phyloP scores from a whole-genome alignment of 768 basidiomycete genomes.

The Galerina marginata region DNA sequence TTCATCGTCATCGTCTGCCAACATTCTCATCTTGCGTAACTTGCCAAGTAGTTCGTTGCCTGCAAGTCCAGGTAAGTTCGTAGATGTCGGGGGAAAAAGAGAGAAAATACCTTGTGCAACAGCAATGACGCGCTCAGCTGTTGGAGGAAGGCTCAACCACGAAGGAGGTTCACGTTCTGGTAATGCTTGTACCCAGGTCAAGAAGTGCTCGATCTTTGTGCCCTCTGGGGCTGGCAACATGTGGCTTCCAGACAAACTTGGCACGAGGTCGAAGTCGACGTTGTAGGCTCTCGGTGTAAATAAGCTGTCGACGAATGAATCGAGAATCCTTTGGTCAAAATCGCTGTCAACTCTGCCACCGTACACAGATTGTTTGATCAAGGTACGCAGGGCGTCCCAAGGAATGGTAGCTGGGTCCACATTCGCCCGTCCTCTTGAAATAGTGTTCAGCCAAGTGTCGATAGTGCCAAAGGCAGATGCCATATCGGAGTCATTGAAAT shows the following conservation, averaged over 20 bases:
- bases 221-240: constrained; percentile 84
- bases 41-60: constrained; percentile 85
- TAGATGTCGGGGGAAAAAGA: neutral
- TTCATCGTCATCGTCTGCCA: constrained; percentile 90
- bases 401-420: constrained; percentile 92
- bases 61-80: constrained; percentile 33
- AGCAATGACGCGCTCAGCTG: constrained; percentile 92
- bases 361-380: constrained; percentile 96
- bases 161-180: constrained; percentile 94
- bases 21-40: constrained; percentile 90
- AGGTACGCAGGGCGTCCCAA: constrained; percentile 92
- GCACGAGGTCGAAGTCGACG: constrained; percentile 89
- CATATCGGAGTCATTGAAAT: constrained; percentile 99
- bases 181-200: constrained; percentile 85
- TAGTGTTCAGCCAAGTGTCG: constrained; percentile 82
- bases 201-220: constrained; percentile 89
- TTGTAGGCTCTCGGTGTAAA: constrained; percentile 92
- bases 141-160: constrained; percentile 92
- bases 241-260: constrained; percentile 58
- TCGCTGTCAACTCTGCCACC: constrained; percentile 94
- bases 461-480: constrained; percentile 91
- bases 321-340: constrained; percentile 91
- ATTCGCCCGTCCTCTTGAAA: constrained; percentile 89
- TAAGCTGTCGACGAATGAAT: constrained; percentile 89
- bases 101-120: constrained; percentile 76